Evolutionary conservation across 164 flowering plant species (phyloP).

Genomic region (Tetrastigma voinierianum): DNA sequence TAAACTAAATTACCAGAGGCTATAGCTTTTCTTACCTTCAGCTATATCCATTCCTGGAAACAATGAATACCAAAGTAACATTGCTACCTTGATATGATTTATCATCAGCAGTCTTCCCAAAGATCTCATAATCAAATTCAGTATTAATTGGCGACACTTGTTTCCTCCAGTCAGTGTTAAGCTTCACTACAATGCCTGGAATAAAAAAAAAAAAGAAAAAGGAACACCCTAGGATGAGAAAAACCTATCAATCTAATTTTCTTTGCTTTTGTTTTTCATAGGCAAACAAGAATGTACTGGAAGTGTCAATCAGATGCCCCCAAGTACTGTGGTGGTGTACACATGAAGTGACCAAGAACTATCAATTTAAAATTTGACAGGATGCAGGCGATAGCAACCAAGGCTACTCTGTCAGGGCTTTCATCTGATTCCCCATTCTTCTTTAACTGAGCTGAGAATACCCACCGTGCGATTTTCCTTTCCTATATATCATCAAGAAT

Average conservation of each 20-base stretch:
- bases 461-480: conserved; percentile 72
- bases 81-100: conserved; percentile 22
- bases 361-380: too few species aligned
- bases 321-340: too few species aligned
- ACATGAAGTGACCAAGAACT: too few species aligned
- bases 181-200: conserved; percentile 22
- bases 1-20: too few species aligned
- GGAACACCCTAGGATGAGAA: background rate
- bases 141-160: conserved; percentile 12
- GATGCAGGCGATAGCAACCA: too few species aligned
- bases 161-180: conserved; percentile 22
- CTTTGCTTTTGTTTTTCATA: too few species aligned
- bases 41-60: background rate
- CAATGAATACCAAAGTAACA: conserved; percentile 17
- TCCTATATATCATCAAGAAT: conserved; percentile 63
- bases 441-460: conserved; percentile 34
- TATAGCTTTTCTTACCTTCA: conserved; percentile 22
- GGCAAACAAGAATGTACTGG: too few species aligned
- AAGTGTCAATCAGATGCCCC: too few species aligned
- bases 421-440: conserved; percentile 30
- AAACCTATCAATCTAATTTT: too few species aligned
- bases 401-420: conserved; percentile 28
- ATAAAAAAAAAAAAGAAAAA: background rate
- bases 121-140: conserved; percentile 19
- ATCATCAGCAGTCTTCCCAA: conserved; percentile 15